Conservation (phyloP, 1,284 basidiomycete genomes). For the Sphaerobolus stellatus region DNA sequence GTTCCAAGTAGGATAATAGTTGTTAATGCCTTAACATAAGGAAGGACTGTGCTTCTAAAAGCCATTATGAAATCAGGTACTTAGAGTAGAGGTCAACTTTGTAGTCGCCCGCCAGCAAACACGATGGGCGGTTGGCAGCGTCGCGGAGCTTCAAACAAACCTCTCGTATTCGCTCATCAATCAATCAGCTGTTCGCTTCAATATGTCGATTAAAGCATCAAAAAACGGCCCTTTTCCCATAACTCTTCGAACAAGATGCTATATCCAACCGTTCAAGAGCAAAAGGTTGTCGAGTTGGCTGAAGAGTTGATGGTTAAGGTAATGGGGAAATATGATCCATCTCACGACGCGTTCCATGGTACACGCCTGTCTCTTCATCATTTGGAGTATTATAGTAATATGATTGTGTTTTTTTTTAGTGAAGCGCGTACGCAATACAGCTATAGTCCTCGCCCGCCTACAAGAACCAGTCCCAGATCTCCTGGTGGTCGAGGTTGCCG, state of each 20-base stretch:
- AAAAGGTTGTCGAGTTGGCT: conserved; percentile 52
- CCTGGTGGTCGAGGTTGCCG: conserved; percentile 77
- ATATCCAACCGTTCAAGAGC: conserved; percentile 41
- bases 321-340: conserved; percentile 86
- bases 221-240: not conserved
- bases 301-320: conserved; percentile 72
- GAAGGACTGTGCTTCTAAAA: not conserved
- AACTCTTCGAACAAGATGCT: not conserved
- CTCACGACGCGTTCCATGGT: conserved; percentile 90
- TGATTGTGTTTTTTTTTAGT: conserved; percentile 46
- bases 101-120: not conserved
- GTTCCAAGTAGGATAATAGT: not conserved
- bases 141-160: not conserved
- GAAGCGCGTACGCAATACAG: conserved; percentile 76
- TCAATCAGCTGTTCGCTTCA: not conserved
- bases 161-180: not conserved
- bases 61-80: not conserved
- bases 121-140: not conserved
- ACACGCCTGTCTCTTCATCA: conserved; percentile 24
- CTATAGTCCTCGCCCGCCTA: conserved; percentile 63
- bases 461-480: conserved; percentile 45
- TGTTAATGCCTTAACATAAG: not conserved
- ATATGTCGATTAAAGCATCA: not conserved
- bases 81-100: not conserved
- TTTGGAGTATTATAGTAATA: conserved; percentile 8